Conservation (phyloP, 2,329 filamentous ascomycete genomes). For the Apiospora aurea region DNA sequence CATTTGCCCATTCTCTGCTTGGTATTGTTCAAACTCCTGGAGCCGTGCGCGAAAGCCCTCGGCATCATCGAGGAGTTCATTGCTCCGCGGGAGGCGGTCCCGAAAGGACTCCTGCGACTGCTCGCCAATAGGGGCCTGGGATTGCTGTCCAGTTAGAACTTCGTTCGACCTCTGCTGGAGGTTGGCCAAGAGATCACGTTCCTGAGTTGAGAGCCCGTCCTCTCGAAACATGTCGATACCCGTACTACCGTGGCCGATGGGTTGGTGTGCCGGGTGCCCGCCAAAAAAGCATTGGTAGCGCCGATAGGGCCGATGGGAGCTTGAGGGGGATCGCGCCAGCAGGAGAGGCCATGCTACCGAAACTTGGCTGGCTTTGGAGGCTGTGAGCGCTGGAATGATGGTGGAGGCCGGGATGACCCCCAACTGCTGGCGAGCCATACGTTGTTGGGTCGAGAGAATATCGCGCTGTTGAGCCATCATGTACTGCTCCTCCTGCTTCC, state of each 20-base stretch:
- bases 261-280: conserved; percentile 50
- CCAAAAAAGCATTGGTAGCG: conserved; percentile 77
- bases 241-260: conserved; percentile 49
- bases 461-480: conserved; percentile 96
- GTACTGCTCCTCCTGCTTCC: conserved; percentile 98
- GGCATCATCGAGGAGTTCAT: conserved; percentile 59
- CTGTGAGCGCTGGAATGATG: conserved; percentile 96
- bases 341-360: conserved; percentile 92
- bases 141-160: conserved; percentile 42
- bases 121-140: conserved; percentile 48
- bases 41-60: conserved; percentile 75
- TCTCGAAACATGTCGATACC: conserved; percentile 66
- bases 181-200: conserved; percentile 60
- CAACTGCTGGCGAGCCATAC: conserved; percentile 75
- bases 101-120: conserved; percentile 49
- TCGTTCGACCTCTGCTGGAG: conserved; percentile 43
- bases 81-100: conserved; percentile 56
- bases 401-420: conserved; percentile 70
- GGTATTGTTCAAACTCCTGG: conserved; percentile 81
- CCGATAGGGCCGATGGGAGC: conserved; percentile 64
- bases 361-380: conserved; percentile 95
- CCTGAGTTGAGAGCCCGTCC: conserved; percentile 69
- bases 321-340: conserved; percentile 68
- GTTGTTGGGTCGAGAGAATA: conserved; percentile 85
- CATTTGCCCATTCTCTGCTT: conserved; percentile 72